Percentiles rank a stretch among this genome's conserved stretches.
Evolutionary conservation across 495 filamentous ascomycete genomes (phyloP).

Genomic region (Lasiosphaeria ovina): DNA sequence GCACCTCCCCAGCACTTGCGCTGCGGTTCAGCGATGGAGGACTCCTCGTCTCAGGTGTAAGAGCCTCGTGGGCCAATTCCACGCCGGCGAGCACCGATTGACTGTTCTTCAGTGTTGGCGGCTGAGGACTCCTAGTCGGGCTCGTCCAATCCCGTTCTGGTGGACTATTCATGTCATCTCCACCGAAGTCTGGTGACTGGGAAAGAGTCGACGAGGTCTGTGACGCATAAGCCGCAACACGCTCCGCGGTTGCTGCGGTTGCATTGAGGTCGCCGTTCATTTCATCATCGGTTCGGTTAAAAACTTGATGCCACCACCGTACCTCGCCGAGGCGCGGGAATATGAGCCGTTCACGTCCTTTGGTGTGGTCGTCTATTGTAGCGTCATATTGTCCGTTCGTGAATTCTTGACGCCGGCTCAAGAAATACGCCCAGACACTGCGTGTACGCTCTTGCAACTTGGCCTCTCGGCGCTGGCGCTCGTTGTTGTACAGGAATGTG

Average conservation of each 20-base stretch:
- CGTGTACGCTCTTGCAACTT: constrained; percentile 69
- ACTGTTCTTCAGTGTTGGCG: constrained; percentile 34
- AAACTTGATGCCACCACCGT: constrained; percentile 90
- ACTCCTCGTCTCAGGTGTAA: constrained; percentile 35
- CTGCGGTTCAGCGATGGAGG: constrained; percentile 39
- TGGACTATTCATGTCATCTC: constrained; percentile 14
- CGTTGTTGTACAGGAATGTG: constrained; percentile 92
- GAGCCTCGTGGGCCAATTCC: constrained; percentile 39
- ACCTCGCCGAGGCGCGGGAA: constrained; percentile 68
- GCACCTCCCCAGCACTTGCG: constrained; percentile 39
- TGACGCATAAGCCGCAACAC: constrained; percentile 25
- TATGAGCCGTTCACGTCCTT: constrained; percentile 77
- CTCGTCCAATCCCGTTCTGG: constrained; percentile 22
- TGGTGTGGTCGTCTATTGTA: constrained; percentile 69
- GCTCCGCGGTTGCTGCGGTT: constrained; percentile 35
- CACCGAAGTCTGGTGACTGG: neutral
- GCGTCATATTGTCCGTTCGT: constrained; percentile 76
- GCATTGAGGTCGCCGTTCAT: constrained; percentile 75
- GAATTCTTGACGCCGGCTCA: constrained; percentile 74
- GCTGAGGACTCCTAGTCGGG: constrained; percentile 32
- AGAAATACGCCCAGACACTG: constrained; percentile 95
- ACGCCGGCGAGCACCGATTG: constrained; percentile 44
- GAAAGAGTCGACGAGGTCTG: constrained; percentile 24
- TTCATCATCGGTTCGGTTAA: constrained; percentile 79
- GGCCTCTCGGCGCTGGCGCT: constrained; percentile 81